Conservation (phyloP, 345 rosid genomes). For the Eucalyptus cloeziana region DNA sequence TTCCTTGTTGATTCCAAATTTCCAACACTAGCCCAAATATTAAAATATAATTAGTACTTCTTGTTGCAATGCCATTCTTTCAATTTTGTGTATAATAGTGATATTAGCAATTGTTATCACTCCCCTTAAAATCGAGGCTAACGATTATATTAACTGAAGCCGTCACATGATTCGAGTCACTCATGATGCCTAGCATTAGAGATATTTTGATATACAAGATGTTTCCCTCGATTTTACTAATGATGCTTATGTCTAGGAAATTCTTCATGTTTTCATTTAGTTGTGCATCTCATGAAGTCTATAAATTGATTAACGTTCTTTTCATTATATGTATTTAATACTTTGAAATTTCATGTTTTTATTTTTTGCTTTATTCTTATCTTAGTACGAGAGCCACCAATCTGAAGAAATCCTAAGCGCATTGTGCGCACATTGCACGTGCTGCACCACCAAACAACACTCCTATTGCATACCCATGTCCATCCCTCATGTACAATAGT, state of each 20-base stretch:
- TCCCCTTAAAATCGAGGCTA: neutral
- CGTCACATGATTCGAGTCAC: rapidly evolving
- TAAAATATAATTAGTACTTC: neutral
- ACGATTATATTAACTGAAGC: too few species aligned
- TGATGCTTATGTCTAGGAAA: too few species aligned
- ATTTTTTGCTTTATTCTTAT: too few species aligned
- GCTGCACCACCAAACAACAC: neutral
- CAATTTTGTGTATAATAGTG: neutral
- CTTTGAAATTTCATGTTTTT: too few species aligned
- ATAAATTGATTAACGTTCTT: neutral
- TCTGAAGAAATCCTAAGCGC: neutral
- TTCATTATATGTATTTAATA: too few species aligned
- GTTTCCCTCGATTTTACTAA: neutral
- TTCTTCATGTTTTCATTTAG: neutral
- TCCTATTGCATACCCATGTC: neutral
- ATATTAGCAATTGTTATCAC: neutral
- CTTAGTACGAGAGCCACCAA: neutral
- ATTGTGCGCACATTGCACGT: neutral
- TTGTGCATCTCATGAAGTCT: neutral
- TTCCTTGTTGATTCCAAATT: too few species aligned
- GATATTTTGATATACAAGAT: neutral
- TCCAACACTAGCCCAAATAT: neutral
- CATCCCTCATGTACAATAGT: neutral
- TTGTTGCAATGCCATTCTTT: neutral
- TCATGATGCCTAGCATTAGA: neutral